Evolutionary conservation across 768 basidiomycete genomes (phyloP), one percentile per base, ranked within the genome.

Genomic region (Leucocoprinus sp.): DNA sequence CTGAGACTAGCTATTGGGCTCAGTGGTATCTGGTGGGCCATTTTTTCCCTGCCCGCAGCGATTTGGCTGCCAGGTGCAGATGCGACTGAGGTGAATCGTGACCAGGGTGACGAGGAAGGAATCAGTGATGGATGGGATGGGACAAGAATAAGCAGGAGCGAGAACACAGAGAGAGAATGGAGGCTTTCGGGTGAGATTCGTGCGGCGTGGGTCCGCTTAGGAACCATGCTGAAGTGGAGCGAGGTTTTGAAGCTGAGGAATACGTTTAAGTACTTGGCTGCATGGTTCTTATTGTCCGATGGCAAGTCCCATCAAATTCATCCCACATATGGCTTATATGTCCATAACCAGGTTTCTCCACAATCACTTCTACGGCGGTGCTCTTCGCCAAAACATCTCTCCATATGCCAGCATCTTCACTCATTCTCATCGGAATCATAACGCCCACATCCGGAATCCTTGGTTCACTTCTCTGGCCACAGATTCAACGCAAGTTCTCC

Each of bases 201-300:
- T 1, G 68, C 65, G 4, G 86, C 89, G 0, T 97, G 93, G 93
- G 71, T 67, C 43, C 65, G 83, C 18, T 70, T 98, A 0, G 80
- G 77, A 0, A 68, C 64, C 24, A 92, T 92, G 84, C 67, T 97
- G 17, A 69, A 68, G 1, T 82, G 78, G 71, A 65, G 64, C 6
- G 82, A 95, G 57, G 78, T 93, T 31, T 75, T 74, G 59, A 74
- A 75, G 42, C 68, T 97, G 12, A 72, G 75, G 23, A 83, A 91
- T 56, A 92, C 93, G 1, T 98, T 93, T 69, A 75, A 75, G 53
- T 97, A 90, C 55, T 80, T 97, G 34, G 76, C 82, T 4, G 91
- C 95, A 0, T 97, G 93, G 93, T 93, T 96, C 60, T 72, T 98
- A 9, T 76, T 98, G 18, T 90, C 87, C 1, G 93, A 98, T 55